Percentiles rank a stretch among this genome's conserved stretches.
Evolutionary conservation across 83 land plant genomes (phyloP).

Genomic region (Picea abies): DNA sequence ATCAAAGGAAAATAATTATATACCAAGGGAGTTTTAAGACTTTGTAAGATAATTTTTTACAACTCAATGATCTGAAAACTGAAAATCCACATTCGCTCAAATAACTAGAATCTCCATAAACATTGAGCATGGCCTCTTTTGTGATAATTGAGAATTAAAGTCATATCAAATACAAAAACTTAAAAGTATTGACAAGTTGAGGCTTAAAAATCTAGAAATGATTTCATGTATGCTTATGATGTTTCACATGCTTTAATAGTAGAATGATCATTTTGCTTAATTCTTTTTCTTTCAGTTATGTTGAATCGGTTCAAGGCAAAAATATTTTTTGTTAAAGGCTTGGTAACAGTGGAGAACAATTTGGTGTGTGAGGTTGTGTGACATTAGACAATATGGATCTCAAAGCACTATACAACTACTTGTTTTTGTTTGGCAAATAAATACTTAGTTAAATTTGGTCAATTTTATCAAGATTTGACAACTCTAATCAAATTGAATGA

Average conservation of each 20-base stretch:
- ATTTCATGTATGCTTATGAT: background rate
- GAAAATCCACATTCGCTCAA: background rate
- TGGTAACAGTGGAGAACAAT: background rate
- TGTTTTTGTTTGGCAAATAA: background rate
- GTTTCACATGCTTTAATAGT: background rate
- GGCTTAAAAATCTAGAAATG: background rate
- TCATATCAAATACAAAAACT: background rate
- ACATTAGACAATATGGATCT: background rate
- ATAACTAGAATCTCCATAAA: background rate
- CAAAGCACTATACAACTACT: background rate
- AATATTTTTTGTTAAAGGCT: background rate
- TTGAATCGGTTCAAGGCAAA: background rate
- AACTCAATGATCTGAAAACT: background rate
- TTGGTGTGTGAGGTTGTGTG: background rate
- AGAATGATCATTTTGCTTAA: background rate
- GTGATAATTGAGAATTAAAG: background rate
- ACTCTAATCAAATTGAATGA: too few species aligned
- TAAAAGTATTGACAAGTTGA: background rate
- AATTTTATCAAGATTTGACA: too few species aligned
- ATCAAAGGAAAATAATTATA: background rate
- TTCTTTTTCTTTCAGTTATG: background rate
- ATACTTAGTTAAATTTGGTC: too few species aligned
- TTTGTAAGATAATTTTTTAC: background rate
- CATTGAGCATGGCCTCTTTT: background rate
- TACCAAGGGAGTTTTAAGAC: background rate